A percentile compares a stretch with the other conserved stretches of the same genome.
Conservation (phyloP, 352 stramenopile genomes). For the Aphanomyces astaci region DNA sequence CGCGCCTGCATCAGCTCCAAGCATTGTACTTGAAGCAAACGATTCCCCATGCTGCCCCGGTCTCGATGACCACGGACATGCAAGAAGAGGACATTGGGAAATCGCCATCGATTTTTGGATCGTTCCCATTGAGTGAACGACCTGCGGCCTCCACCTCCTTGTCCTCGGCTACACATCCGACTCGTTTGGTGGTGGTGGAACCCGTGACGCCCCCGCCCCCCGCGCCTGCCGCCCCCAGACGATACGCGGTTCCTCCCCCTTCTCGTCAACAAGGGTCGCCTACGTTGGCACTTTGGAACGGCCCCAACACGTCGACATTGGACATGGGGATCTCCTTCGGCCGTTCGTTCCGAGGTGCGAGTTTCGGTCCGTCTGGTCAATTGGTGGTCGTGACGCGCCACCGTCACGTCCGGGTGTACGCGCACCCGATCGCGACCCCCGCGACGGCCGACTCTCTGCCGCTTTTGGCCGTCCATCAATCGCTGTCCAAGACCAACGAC, state of each 20-base stretch:
- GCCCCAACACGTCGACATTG: constrained; percentile 15
- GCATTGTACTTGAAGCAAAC: constrained; percentile 10
- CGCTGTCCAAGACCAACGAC: not conserved
- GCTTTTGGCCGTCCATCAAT: constrained; percentile 3
- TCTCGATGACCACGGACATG: too few species aligned
- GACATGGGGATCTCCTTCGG: constrained; percentile 68
- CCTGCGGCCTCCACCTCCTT: too few species aligned
- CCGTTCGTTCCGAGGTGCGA: constrained; percentile 71
- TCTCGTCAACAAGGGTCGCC: not conserved
- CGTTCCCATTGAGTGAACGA: too few species aligned
- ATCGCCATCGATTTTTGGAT: too few species aligned
- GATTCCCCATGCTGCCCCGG: too few species aligned
- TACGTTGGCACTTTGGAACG: constrained; percentile 9
- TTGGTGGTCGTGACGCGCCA: constrained; percentile 39
- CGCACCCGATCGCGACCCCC: constrained; percentile 6
- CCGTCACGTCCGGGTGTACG: constrained; percentile 37
- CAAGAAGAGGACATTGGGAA: too few species aligned
- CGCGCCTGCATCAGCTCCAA: constrained; percentile 7
- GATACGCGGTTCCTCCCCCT: not conserved
- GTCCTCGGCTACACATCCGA: too few species aligned
- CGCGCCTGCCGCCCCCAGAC: not conserved
- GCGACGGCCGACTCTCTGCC: not conserved
- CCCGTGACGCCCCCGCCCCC: not conserved
- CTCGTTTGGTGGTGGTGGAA: not conserved
- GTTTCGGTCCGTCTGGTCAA: constrained; percentile 68